Conservation (phyloP, 2,329 filamentous ascomycete species). For the Stachybotrys elegans region DNA sequence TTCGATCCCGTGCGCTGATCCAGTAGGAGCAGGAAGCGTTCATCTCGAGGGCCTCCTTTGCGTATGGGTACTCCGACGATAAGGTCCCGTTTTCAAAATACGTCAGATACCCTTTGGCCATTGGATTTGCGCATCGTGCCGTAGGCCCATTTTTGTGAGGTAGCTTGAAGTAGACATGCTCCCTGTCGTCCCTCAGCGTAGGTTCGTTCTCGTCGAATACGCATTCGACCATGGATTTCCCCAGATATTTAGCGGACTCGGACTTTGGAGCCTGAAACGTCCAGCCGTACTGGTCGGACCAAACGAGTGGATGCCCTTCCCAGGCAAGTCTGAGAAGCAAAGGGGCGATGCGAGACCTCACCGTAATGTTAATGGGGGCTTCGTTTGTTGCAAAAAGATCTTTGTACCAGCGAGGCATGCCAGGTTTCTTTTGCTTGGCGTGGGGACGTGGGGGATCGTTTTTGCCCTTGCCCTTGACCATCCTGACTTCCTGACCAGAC, state of each 20-base stretch:
- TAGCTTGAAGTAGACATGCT: slow-evolving; percentile 78
- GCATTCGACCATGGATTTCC: slow-evolving; percentile 68
- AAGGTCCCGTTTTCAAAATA: slow-evolving; percentile 90
- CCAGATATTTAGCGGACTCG: slow-evolving; percentile 59
- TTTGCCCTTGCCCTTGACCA: slow-evolving; percentile 90
- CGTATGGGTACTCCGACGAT: slow-evolving; percentile 82
- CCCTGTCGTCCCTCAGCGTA: slow-evolving; percentile 59
- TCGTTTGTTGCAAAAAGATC: slow-evolving; percentile 71
- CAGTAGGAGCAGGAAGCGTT: slow-evolving; percentile 98
- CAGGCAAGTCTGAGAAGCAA: slow-evolving; percentile 78
- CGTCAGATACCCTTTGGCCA: slow-evolving; percentile 84
- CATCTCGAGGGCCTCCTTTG: slow-evolving; percentile 95
- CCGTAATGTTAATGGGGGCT: slow-evolving; percentile 68
- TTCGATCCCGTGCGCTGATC: slow-evolving; percentile 92
- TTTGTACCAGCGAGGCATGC: slow-evolving; percentile 95
- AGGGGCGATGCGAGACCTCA: slow-evolving; percentile 83
- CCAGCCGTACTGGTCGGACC: slow-evolving; percentile 93
- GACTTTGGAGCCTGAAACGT: slow-evolving; percentile 70
- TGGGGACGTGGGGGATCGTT: slow-evolving; percentile 70
- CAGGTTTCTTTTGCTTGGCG: slow-evolving; percentile 84
- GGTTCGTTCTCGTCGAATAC: slow-evolving; percentile 73
- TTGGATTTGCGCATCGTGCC: slow-evolving; percentile 76
- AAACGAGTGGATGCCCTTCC: slow-evolving; percentile 84
- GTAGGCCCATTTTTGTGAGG: slow-evolving; percentile 92
- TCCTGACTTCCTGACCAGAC: slow-evolving; percentile 86